phyloP scores from a whole-genome alignment of 2,329 filamentous ascomycete species.

The Chrysosporium queenslandicum region DNA sequence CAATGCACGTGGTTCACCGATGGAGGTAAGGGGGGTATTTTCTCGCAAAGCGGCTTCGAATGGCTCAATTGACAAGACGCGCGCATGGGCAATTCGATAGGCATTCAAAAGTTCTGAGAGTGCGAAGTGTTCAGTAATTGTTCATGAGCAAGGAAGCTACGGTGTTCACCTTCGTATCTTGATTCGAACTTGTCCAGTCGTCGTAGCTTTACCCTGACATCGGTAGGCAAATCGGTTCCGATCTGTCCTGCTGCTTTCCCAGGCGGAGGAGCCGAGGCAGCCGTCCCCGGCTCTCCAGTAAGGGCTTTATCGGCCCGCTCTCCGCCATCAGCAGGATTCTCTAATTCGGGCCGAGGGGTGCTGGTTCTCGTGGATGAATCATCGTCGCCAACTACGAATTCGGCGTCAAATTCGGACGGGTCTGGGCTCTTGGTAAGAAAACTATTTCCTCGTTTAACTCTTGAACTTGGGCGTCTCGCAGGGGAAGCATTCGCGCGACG shows the following conservation, averaged over 20 bases:
- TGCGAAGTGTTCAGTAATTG: slow-evolving; percentile 11
- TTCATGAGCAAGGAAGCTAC: not conserved
- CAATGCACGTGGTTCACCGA: slow-evolving; percentile 71
- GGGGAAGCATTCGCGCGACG: slow-evolving; percentile 17
- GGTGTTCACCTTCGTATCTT: slow-evolving; percentile 63
- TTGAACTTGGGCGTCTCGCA: slow-evolving; percentile 22
- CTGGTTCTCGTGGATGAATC: slow-evolving; percentile 54
- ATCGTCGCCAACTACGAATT: slow-evolving; percentile 78
- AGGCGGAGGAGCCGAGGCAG: slow-evolving; percentile 20
- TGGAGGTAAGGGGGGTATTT: slow-evolving; percentile 82
- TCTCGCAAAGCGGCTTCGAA: slow-evolving; percentile 88
- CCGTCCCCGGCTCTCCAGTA: slow-evolving; percentile 19
- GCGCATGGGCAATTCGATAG: slow-evolving; percentile 81
- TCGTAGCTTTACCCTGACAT: slow-evolving; percentile 64
- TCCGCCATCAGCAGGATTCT: slow-evolving; percentile 24
- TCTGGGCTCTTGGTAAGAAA: slow-evolving; percentile 55
- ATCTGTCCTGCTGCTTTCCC: slow-evolving; percentile 16
- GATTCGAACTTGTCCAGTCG: slow-evolving; percentile 85
- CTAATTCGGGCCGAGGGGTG: slow-evolving; percentile 47
- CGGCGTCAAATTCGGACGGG: slow-evolving; percentile 75
- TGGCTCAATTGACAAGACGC: slow-evolving; percentile 77
- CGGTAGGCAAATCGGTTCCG: slow-evolving; percentile 54
- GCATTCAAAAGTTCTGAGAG: slow-evolving; percentile 70
- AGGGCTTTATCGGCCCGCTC: slow-evolving; percentile 21
- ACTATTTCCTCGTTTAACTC: slow-evolving; percentile 25